Evolutionary conservation across 2,329 filamentous ascomycete genomes (phyloP), one percentile per base, ranked within the genome.

Genomic region (Neofusicoccum parvum): DNA sequence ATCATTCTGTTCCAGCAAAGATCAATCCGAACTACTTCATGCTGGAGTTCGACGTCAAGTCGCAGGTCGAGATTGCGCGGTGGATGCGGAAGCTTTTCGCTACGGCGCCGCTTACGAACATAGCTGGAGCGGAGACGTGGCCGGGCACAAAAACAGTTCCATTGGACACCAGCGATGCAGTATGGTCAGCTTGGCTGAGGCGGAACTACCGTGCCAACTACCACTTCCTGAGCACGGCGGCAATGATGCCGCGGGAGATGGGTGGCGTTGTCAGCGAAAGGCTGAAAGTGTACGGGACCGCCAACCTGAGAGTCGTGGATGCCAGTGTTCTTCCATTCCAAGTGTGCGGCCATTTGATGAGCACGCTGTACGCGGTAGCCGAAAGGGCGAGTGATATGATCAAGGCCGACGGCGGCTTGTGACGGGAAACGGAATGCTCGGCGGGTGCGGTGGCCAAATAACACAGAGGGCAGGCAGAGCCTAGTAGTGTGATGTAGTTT

Each of bases 1-100:
- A 81, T 50, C 72, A 77, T 0, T 69, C 69, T 0, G 72, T 67
- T 1, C 68, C 75, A 14, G 80, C 81, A 0, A 49, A 67, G 1
- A 81, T 84, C 62, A 79, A 84, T 68, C 77, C 79, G 0, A 74
- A 74, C 10, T 82, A 81, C 53, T 73, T 82, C 54, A 74, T 73
- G 7, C 78, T 81, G 4, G 82, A 83, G 64, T 66, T 80, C 11
- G 77, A 82, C 46, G 65, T 83, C 11, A 72, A 78, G 4, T 76
- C 78, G 0, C 75, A 77, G 46, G n/a, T 50, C 9, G 71, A 74
- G 20, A 54, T 71, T 20, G 68, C 77, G 14, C 74, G 76, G 36
- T 76, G 73, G 46, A 68, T 78, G 15, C 74, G 73, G 3, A 76
- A 67, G 12, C 71, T 76, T 60, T 75, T 70, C 54, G 70, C 65